Evolutionary conservation across 2,329 filamentous ascomycete species (phyloP).

Genomic region (Talaromyces atroroseus): DNA sequence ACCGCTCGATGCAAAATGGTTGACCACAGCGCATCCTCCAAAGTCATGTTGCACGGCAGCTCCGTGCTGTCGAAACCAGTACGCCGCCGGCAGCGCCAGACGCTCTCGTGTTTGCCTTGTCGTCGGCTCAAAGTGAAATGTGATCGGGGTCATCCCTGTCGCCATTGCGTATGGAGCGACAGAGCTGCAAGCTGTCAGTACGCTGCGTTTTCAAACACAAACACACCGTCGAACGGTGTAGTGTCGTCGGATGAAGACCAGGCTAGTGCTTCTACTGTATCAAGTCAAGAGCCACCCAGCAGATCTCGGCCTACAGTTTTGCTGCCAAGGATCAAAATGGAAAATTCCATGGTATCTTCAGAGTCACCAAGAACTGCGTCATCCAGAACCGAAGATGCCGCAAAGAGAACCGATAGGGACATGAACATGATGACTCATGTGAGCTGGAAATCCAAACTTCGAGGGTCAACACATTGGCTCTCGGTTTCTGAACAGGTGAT

Average conservation of each 20-base stretch:
- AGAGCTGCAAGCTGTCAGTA: constrained; percentile 13
- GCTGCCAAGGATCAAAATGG: constrained; percentile 5
- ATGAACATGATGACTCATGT: not conserved
- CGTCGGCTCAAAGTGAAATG: constrained; percentile 16
- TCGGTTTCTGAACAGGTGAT: constrained; percentile 7
- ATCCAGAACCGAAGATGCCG: not conserved
- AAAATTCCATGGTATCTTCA: not conserved
- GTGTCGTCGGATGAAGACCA: constrained; percentile 9
- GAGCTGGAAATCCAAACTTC: constrained; percentile 9
- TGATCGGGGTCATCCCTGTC: constrained; percentile 12
- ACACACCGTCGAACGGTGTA: not conserved
- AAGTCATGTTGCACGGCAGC: constrained; percentile 7
- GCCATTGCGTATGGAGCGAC: constrained; percentile 14
- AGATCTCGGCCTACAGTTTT: not conserved
- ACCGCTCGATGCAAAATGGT: not conserved
- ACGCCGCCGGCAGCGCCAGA: constrained; percentile 13
- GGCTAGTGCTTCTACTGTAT: not conserved
- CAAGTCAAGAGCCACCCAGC: not conserved
- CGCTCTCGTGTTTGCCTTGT: constrained; percentile 14
- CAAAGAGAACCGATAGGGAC: not conserved
- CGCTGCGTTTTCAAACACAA: constrained; percentile 5
- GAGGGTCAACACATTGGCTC: constrained; percentile 14
- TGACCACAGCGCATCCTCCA: constrained; percentile 1
- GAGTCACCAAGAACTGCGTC: constrained; percentile 1
- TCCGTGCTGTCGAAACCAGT: constrained; percentile 7